Conservation (phyloP, 2,329 filamentous ascomycete genomes). For the Fusarium praegraminearum region DNA sequence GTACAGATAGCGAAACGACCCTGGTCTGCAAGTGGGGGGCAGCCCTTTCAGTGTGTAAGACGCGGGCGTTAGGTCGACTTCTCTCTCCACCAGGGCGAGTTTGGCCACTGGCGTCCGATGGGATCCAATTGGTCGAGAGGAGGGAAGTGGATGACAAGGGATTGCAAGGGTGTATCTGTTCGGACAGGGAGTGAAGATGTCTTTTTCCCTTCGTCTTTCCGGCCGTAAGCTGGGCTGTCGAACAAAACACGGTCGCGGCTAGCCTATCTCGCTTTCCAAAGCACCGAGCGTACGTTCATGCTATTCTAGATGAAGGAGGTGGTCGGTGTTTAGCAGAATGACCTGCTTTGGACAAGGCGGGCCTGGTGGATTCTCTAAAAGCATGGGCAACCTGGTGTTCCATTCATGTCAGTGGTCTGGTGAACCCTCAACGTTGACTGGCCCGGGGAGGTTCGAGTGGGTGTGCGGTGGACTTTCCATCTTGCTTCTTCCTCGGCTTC, state of each 20-base stretch:
- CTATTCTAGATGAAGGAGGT: constrained; percentile 48
- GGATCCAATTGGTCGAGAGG: constrained; percentile 28
- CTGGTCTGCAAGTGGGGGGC: constrained; percentile 37
- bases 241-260: constrained; percentile 1
- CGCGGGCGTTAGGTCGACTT: constrained; percentile 34
- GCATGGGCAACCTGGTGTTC: constrained; percentile 35
- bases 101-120: constrained; percentile 26
- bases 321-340: constrained; percentile 40
- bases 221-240: constrained; percentile 14
- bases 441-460: constrained; percentile 34
- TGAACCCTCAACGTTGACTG: constrained; percentile 12
- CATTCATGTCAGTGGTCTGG: constrained; percentile 32
- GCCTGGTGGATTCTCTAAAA: constrained; percentile 31
- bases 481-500: constrained; percentile 49
- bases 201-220: neutral
- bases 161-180: constrained; percentile 26
- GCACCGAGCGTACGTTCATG: constrained; percentile 10
- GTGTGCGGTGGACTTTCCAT: constrained; percentile 45
- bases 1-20: constrained; percentile 17
- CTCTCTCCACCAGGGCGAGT: constrained; percentile 38
- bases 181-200: constrained; percentile 21
- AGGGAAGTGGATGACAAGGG: constrained; percentile 28
- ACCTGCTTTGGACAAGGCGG: constrained; percentile 36
- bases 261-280: constrained; percentile 14
- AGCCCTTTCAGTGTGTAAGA: constrained; percentile 40